These are phyloP conservation scores for Salix caprea DNA, from an alignment of 345 rosid species.

Conservation along the genomic window DNA sequence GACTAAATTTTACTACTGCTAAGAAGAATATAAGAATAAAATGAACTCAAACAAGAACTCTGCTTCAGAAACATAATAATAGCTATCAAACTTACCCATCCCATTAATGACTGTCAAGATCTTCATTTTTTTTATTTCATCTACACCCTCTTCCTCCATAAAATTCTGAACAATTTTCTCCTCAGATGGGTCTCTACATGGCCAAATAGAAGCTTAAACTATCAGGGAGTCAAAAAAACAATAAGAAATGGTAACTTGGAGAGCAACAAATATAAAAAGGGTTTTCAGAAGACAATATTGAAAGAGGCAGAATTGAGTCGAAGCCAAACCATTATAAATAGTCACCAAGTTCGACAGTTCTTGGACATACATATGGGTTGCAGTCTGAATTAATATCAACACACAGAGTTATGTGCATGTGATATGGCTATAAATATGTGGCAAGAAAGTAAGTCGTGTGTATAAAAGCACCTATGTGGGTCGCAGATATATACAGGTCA, in stretches of 20 bases:
- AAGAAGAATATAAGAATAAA: neutral
- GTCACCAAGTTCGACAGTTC: no score
- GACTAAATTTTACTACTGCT: neutral
- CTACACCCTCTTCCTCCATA: constrained; percentile 60
- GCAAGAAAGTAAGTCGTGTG: no score
- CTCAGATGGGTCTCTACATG: constrained; percentile 58
- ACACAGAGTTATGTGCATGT: no score
- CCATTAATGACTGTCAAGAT: constrained; percentile 59
- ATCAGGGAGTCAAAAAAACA: neutral
- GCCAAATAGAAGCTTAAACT: neutral
- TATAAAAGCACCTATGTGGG: no score
- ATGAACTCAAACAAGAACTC: neutral
- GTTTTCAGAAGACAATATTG: no score
- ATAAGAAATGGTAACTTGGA: neutral
- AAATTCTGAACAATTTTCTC: constrained; percentile 68
- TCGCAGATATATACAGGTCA: no score
- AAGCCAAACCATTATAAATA: no score
- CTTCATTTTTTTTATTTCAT: constrained; percentile 55
- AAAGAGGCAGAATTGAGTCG: no score
- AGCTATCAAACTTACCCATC: constrained; percentile 50
- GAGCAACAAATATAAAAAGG: neutral
- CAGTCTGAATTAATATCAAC: no score
- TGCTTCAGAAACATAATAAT: neutral
- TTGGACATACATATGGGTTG: no score
- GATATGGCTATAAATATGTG: no score